phyloP scores from a whole-genome alignment of 116 monocot species.

The Zostera marina region DNA sequence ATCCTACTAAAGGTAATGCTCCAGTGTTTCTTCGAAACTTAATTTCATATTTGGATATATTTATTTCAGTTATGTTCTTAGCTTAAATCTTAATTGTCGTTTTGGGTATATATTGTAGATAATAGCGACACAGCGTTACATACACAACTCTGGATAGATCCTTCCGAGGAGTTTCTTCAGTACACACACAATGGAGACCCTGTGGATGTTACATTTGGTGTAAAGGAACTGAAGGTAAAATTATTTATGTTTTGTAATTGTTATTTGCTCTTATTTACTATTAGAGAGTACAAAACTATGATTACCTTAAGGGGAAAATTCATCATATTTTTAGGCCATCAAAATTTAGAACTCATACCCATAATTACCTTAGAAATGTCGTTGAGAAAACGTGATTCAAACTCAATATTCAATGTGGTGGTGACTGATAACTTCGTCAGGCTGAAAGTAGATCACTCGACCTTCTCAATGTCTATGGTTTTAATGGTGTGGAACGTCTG shows the following conservation, averaged over 20 bases:
- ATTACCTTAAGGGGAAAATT: background rate
- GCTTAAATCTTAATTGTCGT: background rate
- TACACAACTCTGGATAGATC: constrained; percentile 96
- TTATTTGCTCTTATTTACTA: background rate
- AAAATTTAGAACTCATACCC: too few relatives aligned
- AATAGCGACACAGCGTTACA: constrained; percentile 62
- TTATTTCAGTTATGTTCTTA: constrained; percentile 5
- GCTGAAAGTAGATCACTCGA: too few relatives aligned
- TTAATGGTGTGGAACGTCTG: too few relatives aligned
- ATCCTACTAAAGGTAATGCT: constrained; percentile 63
- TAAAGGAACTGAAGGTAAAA: constrained; percentile 87
- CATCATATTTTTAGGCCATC: background rate
- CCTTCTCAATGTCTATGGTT: too few relatives aligned
- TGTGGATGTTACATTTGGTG: constrained; percentile 74
- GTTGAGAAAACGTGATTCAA: too few relatives aligned
- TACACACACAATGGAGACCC: constrained; percentile 72
- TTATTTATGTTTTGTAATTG: background rate
- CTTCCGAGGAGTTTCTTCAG: constrained; percentile 83
- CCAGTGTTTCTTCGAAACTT: background rate
- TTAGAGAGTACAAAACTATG: background rate
- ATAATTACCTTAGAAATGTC: too few relatives aligned
- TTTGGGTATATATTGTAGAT: constrained; percentile 29
- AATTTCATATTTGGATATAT: background rate
- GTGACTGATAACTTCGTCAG: too few relatives aligned
- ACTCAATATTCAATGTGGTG: too few relatives aligned